Evolutionary conservation across 75 land plant species (phyloP).

Genomic region (Selaginella tamariscina): DNA sequence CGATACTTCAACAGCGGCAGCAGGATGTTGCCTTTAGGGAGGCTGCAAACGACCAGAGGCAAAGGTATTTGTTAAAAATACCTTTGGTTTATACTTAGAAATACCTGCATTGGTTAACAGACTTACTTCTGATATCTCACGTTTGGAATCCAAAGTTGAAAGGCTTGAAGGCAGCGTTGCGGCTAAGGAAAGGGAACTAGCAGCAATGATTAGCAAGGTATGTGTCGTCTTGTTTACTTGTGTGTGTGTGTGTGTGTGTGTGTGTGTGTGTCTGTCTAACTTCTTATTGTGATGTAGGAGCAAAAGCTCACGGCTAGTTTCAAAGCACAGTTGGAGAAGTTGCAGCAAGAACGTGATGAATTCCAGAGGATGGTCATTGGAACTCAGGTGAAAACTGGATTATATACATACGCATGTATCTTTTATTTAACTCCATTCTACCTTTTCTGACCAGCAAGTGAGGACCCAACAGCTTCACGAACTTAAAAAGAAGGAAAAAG

Average conservation of each 20-base stretch:
- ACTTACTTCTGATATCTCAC: background rate
- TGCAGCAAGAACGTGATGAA: slow-evolving; percentile 11
- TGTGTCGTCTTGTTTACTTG: background rate
- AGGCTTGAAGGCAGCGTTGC: slow-evolving; percentile 7
- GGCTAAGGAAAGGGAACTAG: slow-evolving; percentile 8
- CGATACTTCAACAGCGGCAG: slow-evolving; percentile 8
- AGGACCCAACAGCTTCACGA: slow-evolving; percentile 6
- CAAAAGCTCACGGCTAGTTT: background rate
- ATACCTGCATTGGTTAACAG: background rate
- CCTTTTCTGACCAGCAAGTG: background rate
- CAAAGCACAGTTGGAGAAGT: background rate
- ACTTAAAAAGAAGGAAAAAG: slow-evolving; percentile 6
- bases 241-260: background rate
- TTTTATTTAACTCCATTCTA: too few relatives aligned
- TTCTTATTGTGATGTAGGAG: background rate
- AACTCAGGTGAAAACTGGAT: background rate
- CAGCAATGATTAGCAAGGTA: slow-evolving; percentile 5
- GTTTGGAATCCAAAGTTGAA: slow-evolving; percentile 9
- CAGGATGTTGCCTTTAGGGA: slow-evolving; percentile 3
- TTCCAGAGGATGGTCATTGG: slow-evolving; percentile 8
- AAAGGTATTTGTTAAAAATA: background rate
- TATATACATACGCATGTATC: too few relatives aligned
- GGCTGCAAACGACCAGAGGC: background rate
- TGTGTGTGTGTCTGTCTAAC: background rate
- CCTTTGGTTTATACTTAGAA: background rate